Percentiles rank a stretch among this genome's conserved stretches.
These are phyloP conservation scores for Prunus fruticosa DNA, from an alignment of 306 rosid species.

Conservation along the genomic window DNA sequence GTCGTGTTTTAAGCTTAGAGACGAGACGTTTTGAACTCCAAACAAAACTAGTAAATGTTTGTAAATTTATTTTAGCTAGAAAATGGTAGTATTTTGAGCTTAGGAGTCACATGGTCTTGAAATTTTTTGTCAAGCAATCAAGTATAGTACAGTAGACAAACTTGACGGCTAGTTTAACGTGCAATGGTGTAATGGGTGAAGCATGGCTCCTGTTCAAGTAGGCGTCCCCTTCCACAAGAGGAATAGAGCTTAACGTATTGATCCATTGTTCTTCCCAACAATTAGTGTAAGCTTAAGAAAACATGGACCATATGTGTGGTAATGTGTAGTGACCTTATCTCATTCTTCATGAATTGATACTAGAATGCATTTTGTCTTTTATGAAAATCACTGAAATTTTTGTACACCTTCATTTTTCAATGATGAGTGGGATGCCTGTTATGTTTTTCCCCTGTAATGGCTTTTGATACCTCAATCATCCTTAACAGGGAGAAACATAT, in stretches of 20 bases:
- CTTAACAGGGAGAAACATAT: conserved; percentile 54
- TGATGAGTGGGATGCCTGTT: conserved; percentile 18
- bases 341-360: background rate
- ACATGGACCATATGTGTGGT: background rate
- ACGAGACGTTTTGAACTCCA: background rate
- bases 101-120: background rate
- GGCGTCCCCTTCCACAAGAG: background rate
- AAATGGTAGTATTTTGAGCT: background rate
- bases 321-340: background rate
- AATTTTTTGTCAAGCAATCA: background rate
- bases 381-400: background rate
- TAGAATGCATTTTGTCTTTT: background rate
- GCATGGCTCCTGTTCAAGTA: background rate
- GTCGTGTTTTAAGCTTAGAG: background rate
- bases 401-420: background rate
- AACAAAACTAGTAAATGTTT: background rate
- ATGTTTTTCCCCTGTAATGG: background rate
- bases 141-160: background rate
- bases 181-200: background rate
- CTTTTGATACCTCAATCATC: conserved; percentile 28
- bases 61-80: background rate
- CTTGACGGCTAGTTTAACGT: background rate
- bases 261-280: background rate
- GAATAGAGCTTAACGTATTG: background rate
- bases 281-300: background rate